These are phyloP conservation scores for Cercophora scortea DNA, from an alignment of 495 filamentous ascomycete genomes.

Conservation along the genomic window DNA sequence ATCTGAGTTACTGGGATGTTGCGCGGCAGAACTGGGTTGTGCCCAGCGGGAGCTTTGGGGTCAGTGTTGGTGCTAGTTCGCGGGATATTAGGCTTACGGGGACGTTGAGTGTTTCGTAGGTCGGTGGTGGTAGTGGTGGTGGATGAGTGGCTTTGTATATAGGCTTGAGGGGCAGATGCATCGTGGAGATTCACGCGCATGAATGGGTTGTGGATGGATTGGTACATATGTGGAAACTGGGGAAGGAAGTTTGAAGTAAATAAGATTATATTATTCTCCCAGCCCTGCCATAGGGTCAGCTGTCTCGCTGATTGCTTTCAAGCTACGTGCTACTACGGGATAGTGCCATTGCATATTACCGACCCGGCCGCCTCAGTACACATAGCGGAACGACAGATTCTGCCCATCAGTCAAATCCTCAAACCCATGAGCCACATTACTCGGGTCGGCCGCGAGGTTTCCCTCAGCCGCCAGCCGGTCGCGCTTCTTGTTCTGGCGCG, in stretches of 20 bases:
- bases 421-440: conserved; percentile 41
- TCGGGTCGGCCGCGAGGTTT: conserved; percentile 30
- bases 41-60: conserved; percentile 37
- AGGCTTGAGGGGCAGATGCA: too few species aligned
- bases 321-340: too few species aligned
- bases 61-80: conserved; percentile 44
- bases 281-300: too few species aligned
- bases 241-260: too few species aligned
- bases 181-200: too few species aligned
- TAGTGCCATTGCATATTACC: neutral
- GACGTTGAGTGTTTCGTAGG: conserved; percentile 13
- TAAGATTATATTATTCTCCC: too few species aligned
- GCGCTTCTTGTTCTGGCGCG: conserved; percentile 36
- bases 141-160: too few species aligned
- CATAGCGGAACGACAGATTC: conserved; percentile 50
- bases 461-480: conserved; percentile 37
- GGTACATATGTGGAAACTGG: too few species aligned
- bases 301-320: too few species aligned
- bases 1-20: conserved; percentile 52
- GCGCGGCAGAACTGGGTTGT: conserved; percentile 44
- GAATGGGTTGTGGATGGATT: too few species aligned
- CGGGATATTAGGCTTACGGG: conserved; percentile 33
- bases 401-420: conserved; percentile 53
- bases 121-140: neutral
- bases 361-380: conserved; percentile 7